Evolutionary conservation across 345 rosid genomes (phyloP).

Genomic region (Schrenkiella parvula): DNA sequence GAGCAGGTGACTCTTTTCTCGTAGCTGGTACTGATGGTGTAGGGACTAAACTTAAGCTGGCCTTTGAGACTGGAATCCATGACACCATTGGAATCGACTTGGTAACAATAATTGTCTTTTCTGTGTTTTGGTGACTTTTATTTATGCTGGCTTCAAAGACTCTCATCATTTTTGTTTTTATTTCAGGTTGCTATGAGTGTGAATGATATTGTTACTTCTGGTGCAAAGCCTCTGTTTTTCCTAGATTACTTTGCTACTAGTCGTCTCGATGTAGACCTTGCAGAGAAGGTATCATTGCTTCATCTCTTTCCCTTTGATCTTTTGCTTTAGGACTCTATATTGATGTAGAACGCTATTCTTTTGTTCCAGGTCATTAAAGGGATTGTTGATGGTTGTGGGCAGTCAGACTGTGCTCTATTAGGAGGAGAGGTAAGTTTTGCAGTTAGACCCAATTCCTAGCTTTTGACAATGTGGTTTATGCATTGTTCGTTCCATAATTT

Average conservation of each 20-base stretch:
- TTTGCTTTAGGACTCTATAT: not conserved
- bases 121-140: not conserved
- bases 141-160: not conserved
- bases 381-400: conserved; percentile 85
- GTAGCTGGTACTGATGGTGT: conserved; percentile 99
- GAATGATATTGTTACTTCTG: conserved; percentile 92
- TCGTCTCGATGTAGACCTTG: conserved; percentile 90
- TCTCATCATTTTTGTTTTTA: not conserved
- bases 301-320: not conserved
- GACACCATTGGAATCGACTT: conserved; percentile 92
- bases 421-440: conserved; percentile 80
- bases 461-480: not conserved
- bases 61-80: conserved; percentile 87
- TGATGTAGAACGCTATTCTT: not conserved
- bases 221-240: conserved; percentile 90
- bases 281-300: conserved; percentile 64
- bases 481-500: not conserved
- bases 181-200: conserved; percentile 95
- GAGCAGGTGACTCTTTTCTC: conserved; percentile 76
- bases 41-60: conserved; percentile 94
- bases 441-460: not conserved
- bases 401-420: conserved; percentile 71
- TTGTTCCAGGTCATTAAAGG: conserved; percentile 67
- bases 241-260: conserved; percentile 96
- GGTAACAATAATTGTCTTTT: conserved; percentile 36